Evolutionary conservation across 1,139 yeast species (phyloP), one percentile per base, ranked within the genome.

Genomic region (Yamadazyma sp.): DNA sequence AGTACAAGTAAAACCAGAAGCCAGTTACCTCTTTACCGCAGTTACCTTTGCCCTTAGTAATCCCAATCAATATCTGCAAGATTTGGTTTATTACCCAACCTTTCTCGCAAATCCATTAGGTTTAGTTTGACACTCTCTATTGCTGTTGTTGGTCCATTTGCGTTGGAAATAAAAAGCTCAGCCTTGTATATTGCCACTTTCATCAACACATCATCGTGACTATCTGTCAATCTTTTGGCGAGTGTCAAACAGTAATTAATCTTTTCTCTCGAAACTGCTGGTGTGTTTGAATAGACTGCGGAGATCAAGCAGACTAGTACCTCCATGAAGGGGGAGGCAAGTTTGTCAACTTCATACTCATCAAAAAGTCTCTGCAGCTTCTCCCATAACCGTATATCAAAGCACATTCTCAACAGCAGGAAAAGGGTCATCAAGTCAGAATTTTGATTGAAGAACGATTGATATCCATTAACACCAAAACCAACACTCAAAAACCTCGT

Each of bases 251-350:
- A 42, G 12, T 30, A 27, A 3, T 22, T 26, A n/a, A 38, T 11
- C 23, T 38, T 35, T 3, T 18, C 13, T 11, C 31, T 31, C 6
- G 54, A 31, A 24, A 22, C 39, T 15, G 25, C 38, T 27, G 46
- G 45, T 12, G 63, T 47, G 14, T 55, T 59, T 8, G 24, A 35
- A 9, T 43, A 32, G 11, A 52, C 18, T 2, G 28, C 24, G 16
- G 34, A 30, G 3, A 37, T 8, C 22, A 43, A 11, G 30, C 37
- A 31, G 6, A 33, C 5, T 3, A 40, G 14, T 3, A 42, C 31
- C 14, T 33, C 33, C 8, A 26, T 17, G 14, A 31, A 35, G 3
- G 41, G 37, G 6, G 31, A 18, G 10, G 6, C 31, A 4, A 21
- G 10, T n/a, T 20, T 9, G 5, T 14, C 15, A 10, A 16, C n/a